These are phyloP conservation scores for Paspalum vaginatum DNA, from an alignment of 176 grass and related monocot species.

Conservation along the genomic window DNA sequence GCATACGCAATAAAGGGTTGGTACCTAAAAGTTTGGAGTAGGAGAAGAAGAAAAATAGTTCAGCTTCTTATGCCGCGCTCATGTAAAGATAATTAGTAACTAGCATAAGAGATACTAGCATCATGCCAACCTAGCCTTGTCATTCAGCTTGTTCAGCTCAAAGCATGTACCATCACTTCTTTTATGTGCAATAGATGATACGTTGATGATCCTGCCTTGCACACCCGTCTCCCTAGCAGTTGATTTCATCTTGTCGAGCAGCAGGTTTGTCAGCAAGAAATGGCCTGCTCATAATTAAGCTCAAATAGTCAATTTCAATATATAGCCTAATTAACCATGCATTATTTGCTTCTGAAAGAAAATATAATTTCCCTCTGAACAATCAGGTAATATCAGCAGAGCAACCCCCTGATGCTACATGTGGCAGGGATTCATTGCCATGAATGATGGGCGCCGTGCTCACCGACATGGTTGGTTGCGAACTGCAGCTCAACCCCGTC, in stretches of 20 bases:
- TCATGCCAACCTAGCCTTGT: conserved; percentile 53
- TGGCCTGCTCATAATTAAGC: conserved; percentile 53
- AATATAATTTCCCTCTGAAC: neutral
- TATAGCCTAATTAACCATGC: neutral
- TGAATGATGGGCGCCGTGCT: neutral
- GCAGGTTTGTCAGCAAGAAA: conserved; percentile 80
- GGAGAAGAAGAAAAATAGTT: neutral
- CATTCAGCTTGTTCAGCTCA: conserved; percentile 64
- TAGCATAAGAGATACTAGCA: conserved; percentile 3
- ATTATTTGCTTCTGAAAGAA: neutral
- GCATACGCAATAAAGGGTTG: conserved; percentile 46
- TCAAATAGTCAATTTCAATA: conserved; percentile 1
- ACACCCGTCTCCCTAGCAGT: conserved; percentile 69
- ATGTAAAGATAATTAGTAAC: neutral
- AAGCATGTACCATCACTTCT: conserved; percentile 59
- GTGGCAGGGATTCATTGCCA: neutral
- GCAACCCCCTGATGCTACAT: neutral
- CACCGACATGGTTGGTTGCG: conserved; percentile 82
- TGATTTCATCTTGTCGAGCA: conserved; percentile 87
- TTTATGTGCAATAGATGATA: conserved; percentile 65
- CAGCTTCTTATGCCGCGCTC: neutral
- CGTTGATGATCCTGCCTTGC: conserved; percentile 78
- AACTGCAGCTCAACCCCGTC: conserved; percentile 90
- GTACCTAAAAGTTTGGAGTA: conserved; percentile 53
- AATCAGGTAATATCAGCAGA: conserved; percentile 4